Evolutionary conservation across 805 yeast species (phyloP), one percentile per base, ranked within the genome.

Genomic region (Suhomyces emberorum): DNA sequence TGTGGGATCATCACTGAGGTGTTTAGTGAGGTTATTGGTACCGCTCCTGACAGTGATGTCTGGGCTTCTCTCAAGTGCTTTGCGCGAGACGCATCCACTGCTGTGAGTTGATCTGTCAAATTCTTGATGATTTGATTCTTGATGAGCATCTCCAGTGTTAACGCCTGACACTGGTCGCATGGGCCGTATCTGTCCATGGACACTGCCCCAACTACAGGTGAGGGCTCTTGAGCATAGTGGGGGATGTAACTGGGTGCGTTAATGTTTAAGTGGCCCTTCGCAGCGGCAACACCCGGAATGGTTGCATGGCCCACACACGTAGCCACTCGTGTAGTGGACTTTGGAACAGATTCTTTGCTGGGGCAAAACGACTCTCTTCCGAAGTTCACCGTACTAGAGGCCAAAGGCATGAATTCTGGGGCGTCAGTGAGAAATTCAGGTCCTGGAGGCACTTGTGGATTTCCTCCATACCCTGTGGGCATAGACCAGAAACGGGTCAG

Each of bases 71-170:
- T 52, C 23, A 44, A 28, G 18, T 14, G 31, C 23, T 35, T 35
- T 7, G 34, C 15, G 25, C 33, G 40, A 12, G 35, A n/a, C 16
- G 38, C 47, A 30, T 48, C 52, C 28, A 48, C 33, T 15, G 46
- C 31, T 30, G 49, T 51, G 28, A 65, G 44, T 39, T 66, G 64
- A 27, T 63, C 64, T 11, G 63, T 54, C 47, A 68, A 50, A 42
- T 59, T 54, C 39, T 57, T 50, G 46, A 62, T 51, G 41, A 69
- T 52, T 49, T 63, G 63, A 30, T 81, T 78, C 51, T 80, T 82
- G 34, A 80, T 59, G 38, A 70, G 70, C 34, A 82, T 49, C 43
- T 78, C 77, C 32, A 75, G 56, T 45, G 69, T 71, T 38, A 75
- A 54, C 35, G 63, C 57, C 30, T 73, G 38, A 32, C 28, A 30